phyloP scores from a whole-genome alignment of 2,329 filamentous ascomycete species.

The Periconia digitata region DNA sequence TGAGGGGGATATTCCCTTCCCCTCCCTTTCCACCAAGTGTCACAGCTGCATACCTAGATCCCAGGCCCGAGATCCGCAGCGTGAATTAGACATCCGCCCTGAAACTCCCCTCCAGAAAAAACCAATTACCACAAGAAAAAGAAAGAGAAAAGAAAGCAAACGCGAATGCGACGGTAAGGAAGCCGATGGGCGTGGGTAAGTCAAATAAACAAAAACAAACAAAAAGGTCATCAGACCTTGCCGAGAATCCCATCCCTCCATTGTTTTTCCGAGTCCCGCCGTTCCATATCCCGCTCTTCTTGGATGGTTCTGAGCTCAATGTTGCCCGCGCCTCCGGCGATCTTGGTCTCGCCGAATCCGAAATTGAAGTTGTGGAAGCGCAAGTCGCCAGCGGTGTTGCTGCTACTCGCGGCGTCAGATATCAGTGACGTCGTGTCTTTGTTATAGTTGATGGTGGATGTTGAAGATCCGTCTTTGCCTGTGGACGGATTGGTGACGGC shows the following conservation, averaged over 20 bases:
- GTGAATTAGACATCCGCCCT: too few relatives aligned
- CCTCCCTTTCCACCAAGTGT: too few relatives aligned
- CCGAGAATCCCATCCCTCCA: not conserved
- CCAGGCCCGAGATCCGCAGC: too few relatives aligned
- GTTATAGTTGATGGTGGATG: not conserved
- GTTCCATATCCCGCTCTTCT: conserved; percentile 4
- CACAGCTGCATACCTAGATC: too few relatives aligned
- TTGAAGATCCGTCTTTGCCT: not conserved
- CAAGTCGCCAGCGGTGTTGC: not conserved
- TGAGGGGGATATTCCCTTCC: too few relatives aligned
- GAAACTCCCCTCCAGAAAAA: not conserved
- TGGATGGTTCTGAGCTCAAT: conserved; percentile 6
- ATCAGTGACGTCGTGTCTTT: not conserved
- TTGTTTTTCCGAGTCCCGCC: not conserved
- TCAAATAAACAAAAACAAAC: too few relatives aligned
- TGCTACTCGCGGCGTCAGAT: not conserved
- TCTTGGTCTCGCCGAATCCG: conserved; percentile 8
- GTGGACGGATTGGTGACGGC: conserved; percentile 1
- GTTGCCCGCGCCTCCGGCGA: not conserved
- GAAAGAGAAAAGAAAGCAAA: not conserved
- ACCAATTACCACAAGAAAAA: not conserved
- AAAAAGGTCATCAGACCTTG: not conserved
- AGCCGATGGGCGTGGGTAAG: too few relatives aligned
- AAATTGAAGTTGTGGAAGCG: conserved; percentile 5
- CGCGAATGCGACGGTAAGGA: not conserved